Percentiles rank a stretch among this genome's conserved stretches.
These are phyloP conservation scores for Candida montana DNA, from an alignment of 805 yeast species.

Conservation along the genomic window DNA sequence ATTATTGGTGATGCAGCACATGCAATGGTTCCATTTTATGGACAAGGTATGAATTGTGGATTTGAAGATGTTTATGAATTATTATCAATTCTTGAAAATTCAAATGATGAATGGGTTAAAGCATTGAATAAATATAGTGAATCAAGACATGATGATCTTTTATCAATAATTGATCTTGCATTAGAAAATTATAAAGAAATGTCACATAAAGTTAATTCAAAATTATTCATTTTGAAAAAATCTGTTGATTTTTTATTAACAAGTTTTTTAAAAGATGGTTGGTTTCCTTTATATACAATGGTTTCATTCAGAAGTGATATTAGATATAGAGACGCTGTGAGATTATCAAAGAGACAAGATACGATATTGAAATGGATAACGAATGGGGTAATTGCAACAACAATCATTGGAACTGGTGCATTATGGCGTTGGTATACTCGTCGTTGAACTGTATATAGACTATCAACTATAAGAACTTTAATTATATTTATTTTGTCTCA, in stretches of 20 bases:
- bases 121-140: conserved; percentile 14
- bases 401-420: too few relatives aligned
- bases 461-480: too few relatives aligned
- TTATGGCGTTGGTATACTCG: not conserved
- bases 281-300: conserved; percentile 92
- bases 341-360: conserved; percentile 49
- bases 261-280: conserved; percentile 48
- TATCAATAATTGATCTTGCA: conserved; percentile 74
- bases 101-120: conserved; percentile 1
- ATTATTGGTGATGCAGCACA: conserved; percentile 93
- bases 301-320: conserved; percentile 84
- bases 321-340: conserved; percentile 64
- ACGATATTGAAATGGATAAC: conserved; percentile 34
- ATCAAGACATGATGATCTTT: conserved; percentile 56
- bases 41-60: conserved; percentile 96
- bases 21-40: conserved; percentile 96
- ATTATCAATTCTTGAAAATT: conserved; percentile 32
- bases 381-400: conserved; percentile 10
- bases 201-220: conserved; percentile 72
- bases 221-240: conserved; percentile 58
- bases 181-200: conserved; percentile 79
- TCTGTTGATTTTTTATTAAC: conserved; percentile 62
- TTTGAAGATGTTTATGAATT: conserved; percentile 81
- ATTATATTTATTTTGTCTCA: too few relatives aligned
- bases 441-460: too few relatives aligned